Evolutionary conservation across 495 filamentous ascomycete species (phyloP).

Genomic region (Xylaria grammica): DNA sequence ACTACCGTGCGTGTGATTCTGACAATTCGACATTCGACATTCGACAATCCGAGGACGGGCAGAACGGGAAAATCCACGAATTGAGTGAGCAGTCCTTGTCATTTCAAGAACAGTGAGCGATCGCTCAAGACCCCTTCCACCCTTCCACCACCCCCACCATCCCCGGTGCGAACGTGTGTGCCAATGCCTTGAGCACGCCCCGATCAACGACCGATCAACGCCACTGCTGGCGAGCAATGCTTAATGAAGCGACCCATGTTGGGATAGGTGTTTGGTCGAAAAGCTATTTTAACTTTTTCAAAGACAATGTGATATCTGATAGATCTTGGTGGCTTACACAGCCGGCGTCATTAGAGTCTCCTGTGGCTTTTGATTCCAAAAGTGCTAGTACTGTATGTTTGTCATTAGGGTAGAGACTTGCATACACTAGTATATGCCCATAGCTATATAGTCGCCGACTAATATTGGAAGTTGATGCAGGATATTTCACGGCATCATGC

Average conservation of each 20-base stretch:
- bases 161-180: too few species aligned
- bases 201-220: neutral
- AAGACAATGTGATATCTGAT: slow-evolving; percentile 11
- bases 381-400: too few species aligned
- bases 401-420: neutral
- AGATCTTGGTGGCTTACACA: slow-evolving; percentile 14
- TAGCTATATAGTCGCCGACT: slow-evolving; percentile 1
- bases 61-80: too few species aligned
- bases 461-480: too few species aligned
- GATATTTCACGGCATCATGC: too few species aligned
- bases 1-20: too few species aligned
- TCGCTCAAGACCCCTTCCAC: too few species aligned
- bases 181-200: too few species aligned
- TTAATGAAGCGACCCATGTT: neutral
- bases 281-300: neutral
- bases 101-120: too few species aligned
- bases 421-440: slow-evolving; percentile 11
- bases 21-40: too few species aligned
- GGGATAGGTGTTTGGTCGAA: neutral
- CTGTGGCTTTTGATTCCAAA: slow-evolving; percentile 1
- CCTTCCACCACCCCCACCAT: too few species aligned
- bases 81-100: too few species aligned
- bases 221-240: neutral
- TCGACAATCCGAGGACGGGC: neutral
- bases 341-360: slow-evolving; percentile 1